Evolutionary conservation across 106 monocot genomes (phyloP).

Genomic region (Acorus gramineus): DNA sequence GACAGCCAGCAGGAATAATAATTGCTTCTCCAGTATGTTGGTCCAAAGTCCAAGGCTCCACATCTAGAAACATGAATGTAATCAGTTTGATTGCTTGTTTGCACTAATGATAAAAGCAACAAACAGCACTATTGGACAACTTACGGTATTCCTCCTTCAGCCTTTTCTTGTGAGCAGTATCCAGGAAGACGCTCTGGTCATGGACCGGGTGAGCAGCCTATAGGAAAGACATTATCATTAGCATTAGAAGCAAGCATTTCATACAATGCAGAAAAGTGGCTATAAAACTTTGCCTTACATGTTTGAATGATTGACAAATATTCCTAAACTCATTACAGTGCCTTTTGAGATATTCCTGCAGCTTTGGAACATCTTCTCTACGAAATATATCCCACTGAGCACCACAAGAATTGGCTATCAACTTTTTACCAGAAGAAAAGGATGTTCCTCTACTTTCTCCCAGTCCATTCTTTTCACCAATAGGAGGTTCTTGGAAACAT

Average conservation of each 20-base stretch:
- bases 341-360: conserved; percentile 41
- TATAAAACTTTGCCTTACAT: not conserved
- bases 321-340: conserved; percentile 63
- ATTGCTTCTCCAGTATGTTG: conserved; percentile 88
- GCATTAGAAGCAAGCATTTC: not conserved
- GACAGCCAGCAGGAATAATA: conserved; percentile 90
- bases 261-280: not conserved
- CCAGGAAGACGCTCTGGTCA: conserved; percentile 82
- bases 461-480: not conserved
- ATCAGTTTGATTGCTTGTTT: not conserved
- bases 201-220: conserved; percentile 74
- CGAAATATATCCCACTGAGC: conserved; percentile 84
- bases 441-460: not conserved
- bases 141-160: conserved; percentile 84
- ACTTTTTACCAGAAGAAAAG: not conserved
- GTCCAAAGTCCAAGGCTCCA: conserved; percentile 89
- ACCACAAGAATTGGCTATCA: conserved; percentile 16
- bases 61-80: conserved; percentile 28
- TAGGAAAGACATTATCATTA: not conserved
- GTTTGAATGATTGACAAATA: conserved; percentile 31
- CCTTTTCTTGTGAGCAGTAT: conserved; percentile 55
- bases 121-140: conserved; percentile 4
- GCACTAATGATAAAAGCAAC: not conserved
- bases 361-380: conserved; percentile 43
- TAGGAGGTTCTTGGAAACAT: too few species aligned